Base-by-base conservation (phyloP, 2,329 filamentous ascomycete species). In the Ceratocystis albifundus region DNA sequence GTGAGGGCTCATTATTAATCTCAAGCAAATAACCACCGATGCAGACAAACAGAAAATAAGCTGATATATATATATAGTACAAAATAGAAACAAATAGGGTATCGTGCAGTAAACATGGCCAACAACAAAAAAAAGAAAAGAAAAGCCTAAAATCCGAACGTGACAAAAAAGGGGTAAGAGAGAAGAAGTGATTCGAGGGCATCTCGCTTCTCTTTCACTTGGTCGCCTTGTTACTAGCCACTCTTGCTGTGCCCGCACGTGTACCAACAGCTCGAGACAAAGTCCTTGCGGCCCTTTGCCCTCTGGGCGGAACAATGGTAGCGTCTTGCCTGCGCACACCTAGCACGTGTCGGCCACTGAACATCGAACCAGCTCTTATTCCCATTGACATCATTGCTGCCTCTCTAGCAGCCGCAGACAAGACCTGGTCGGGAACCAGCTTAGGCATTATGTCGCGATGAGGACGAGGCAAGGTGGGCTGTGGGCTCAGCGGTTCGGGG, bases 31-130 rank as follows among this genome's bases (percentile, higher is more conserved):
- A 36, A 12, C 10, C 36, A 41, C 12, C 10, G 36, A 41, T 15
- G 10, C 10, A 41, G 36, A 41, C 10, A 12, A 12, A 12, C 36
- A 41, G 36, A 12, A 59, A 36, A 32, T 30, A 59, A 59, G 55
- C 28, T 12, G 30, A 59, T 57, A 55, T 44, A 20, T 25, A 59
- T 57, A 55, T 44, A 20, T 25, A 64, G 44, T 62, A 62, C 36
- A 46, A 22, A n/a, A 62, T 59, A 3, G 30, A 59, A 64, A 57
- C 50, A 65, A 45, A 65, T 15, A 50, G 44, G 63, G 25, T 61
- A 53, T 20, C n/a, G 48, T 59, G 55, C n/a, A 50, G 25, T 61
- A 50, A 45, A n/a, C 36, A 57, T n/a, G 12, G 61, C 64, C 17
- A 61, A 15, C 61, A 63, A 46, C n/a, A 62, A 15, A 15, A 61